Evolutionary conservation across 805 yeast genomes (phyloP), one percentile per base, ranked within the genome.

Genomic region (Candida rishiriensis): DNA sequence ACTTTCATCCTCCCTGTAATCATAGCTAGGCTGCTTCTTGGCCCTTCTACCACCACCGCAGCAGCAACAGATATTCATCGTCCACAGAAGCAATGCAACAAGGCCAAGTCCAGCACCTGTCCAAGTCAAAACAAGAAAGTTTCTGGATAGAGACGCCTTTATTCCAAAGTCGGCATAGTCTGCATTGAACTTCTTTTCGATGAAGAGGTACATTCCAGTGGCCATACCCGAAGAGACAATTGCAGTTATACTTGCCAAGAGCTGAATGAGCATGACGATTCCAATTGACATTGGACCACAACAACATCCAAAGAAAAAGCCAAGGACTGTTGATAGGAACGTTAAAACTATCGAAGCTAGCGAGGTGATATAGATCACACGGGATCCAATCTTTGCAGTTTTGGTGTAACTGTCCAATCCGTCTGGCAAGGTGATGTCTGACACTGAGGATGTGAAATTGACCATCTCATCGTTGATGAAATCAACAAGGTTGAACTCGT

Each of bases 331-430:
- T 49, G 70, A 59, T 35, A 77, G 38, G 55, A 69, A 49, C 50
- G 79, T 45, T 49, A 72, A 43, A 50, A 57, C 68, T 53, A 85
- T 68, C 59, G 79, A 72, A 51, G 72, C 64, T 47, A 75, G 43
- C 61, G 79, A 59, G 61, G 76, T 64, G 60, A 79, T 61, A 64
- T 85, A 85, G 56, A 83, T 75, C 40, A 85, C 78, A 49, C 73
- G 72, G 2, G 81, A 75, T 11, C 80, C 63, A 29, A 56, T 61
- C 50, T 75, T 70, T 42, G 79, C 69, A 3, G 72, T 60, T 6
- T 57, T 59, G 46, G 75, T 55, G 50, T 81, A 75, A 14, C 68
- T 56, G 37, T 72, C 61, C 42, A 88, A 61, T 26, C 70, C 65
- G 3, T 71, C 68, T 1, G 96, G 93, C 38, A 88, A 60, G 2